phyloP scores from a whole-genome alignment of 2,329 filamentous ascomycete species.

The Colletotrichum tropicicola region DNA sequence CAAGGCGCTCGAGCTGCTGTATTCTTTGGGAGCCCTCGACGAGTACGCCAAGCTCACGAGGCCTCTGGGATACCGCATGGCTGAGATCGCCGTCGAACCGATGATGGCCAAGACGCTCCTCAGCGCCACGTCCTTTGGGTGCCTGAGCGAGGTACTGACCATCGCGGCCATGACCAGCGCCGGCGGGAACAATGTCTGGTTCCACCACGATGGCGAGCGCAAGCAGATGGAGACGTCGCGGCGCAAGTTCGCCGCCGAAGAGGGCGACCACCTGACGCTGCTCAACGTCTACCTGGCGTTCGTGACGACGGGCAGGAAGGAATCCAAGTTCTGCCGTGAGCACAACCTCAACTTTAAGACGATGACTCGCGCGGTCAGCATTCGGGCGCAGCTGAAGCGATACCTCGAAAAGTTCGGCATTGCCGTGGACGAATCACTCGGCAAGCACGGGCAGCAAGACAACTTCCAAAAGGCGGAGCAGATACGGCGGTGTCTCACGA shows the following conservation, averaged over 20 bases:
- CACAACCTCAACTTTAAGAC: conserved; percentile 89
- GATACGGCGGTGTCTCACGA: conserved; percentile 85
- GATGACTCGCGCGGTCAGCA: conserved; percentile 83
- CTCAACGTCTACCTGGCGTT: conserved; percentile 95
- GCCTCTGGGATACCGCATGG: conserved; percentile 90
- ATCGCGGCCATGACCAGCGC: conserved; percentile 95
- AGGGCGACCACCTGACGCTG: conserved; percentile 92
- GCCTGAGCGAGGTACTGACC: conserved; percentile 85
- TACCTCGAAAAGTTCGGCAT: conserved; percentile 89
- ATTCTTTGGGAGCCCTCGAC: conserved; percentile 86
- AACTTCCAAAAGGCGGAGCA: conserved; percentile 66
- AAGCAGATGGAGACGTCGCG: conserved; percentile 78
- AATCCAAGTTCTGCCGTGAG: conserved; percentile 86
- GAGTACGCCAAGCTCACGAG: conserved; percentile 89
- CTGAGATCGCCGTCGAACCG: conserved; percentile 90
- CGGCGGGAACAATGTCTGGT: conserved; percentile 82
- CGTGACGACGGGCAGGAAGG: conserved; percentile 82
- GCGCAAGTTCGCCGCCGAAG: conserved; percentile 87
- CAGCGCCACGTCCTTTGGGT: conserved; percentile 77
- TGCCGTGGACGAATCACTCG: conserved; percentile 69
- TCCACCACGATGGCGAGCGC: conserved; percentile 80
- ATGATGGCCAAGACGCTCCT: conserved; percentile 95
- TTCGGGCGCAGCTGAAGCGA: conserved; percentile 85
- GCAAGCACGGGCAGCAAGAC: conserved; percentile 36
- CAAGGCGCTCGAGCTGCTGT: conserved; percentile 88